Evolutionary conservation across 371 early-diverging fungal species (phyloP), one percentile per base, ranked within the genome.

Genomic region (Apophysomyces ossiformis): DNA sequence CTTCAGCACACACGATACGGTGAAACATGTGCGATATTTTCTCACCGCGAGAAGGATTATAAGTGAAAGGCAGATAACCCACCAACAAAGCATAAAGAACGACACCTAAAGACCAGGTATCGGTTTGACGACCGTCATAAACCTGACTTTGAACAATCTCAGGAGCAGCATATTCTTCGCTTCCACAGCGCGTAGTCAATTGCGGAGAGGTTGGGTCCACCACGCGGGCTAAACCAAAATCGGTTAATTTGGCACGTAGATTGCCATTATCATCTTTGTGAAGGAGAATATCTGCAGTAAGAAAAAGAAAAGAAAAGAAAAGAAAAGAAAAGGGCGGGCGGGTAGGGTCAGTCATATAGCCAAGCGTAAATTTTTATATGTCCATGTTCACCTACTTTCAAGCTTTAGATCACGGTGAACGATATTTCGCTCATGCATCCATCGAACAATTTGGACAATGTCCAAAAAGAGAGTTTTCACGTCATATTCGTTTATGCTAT

Each of bases 161-260:
- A 1, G 96, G 96, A 5, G 95, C 90, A 16, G 93, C 92, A 76
- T 93, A 94, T 66, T 92, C 91, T 64, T 89, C 86, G 18, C 89
- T 87, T 11, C 92, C 92, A 72, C 88, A 89, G 5, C 88, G 83
- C 1, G 88, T 87, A 7, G 79, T 80, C 32, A 83, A 61, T 13
- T 78, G 66, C 6, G 82, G 82, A 2, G 75, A 46, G 5, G 74
- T 64, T 36, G 76, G 72, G 37, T 86, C 81, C 38, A 87, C 77
- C 13, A 82, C 76, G 36, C 82, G 80, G 13, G 91, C 87, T 7
- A 89, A 73, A 46, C 90, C 90, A 74, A 92, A 92, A 68, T 92
- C 92, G 8, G 88, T 87, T 59, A 92, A 70, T 62, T 92, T 92
- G 66, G 86, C 66, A 9, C 66, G 82, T n/a, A 85, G 85, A 26